A percentile compares a stretch with the other conserved stretches of the same genome.
These are phyloP conservation scores for Pseudogymnoascus sp. DNA, from an alignment of 2,329 filamentous ascomycete species.

Conservation along the genomic window DNA sequence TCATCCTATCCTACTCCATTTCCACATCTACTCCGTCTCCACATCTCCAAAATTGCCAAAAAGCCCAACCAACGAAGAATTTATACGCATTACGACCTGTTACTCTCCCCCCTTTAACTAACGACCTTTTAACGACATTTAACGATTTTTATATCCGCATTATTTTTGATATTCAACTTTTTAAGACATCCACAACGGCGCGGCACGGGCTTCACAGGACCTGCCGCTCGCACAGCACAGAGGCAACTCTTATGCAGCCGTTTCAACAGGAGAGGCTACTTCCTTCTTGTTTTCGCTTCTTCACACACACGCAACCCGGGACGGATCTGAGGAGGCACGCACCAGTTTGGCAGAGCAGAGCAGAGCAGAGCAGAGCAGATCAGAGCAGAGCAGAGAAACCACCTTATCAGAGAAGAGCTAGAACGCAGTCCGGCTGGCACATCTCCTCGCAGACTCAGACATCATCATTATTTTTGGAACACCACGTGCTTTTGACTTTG, in stretches of 20 bases:
- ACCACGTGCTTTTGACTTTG: background rate
- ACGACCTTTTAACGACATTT: conserved; percentile 12
- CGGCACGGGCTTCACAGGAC: conserved; percentile 26
- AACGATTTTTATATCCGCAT: conserved; percentile 18
- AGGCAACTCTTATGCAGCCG: conserved; percentile 27
- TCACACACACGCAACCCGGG: background rate
- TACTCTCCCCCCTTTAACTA: background rate
- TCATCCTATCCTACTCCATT: conserved; percentile 8
- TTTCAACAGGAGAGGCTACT: conserved; percentile 23
- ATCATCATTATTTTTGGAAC: conserved; percentile 5
- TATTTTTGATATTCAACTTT: conserved; percentile 3
- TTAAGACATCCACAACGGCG: conserved; percentile 11
- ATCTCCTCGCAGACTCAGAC: background rate
- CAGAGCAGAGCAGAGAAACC: background rate
- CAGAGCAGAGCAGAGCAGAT: background rate
- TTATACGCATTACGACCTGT: conserved; percentile 15
- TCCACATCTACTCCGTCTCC: conserved; percentile 8
- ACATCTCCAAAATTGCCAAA: background rate
- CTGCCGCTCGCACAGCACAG: conserved; percentile 22
- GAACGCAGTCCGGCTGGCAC: background rate
- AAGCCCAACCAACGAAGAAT: conserved; percentile 3
- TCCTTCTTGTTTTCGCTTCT: conserved; percentile 11
- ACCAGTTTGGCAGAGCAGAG: background rate
- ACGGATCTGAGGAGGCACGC: background rate
- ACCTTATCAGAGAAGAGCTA: background rate